Base-by-base conservation (phyloP, 331 rosid species). In the Pyrus hybrid region DNA sequence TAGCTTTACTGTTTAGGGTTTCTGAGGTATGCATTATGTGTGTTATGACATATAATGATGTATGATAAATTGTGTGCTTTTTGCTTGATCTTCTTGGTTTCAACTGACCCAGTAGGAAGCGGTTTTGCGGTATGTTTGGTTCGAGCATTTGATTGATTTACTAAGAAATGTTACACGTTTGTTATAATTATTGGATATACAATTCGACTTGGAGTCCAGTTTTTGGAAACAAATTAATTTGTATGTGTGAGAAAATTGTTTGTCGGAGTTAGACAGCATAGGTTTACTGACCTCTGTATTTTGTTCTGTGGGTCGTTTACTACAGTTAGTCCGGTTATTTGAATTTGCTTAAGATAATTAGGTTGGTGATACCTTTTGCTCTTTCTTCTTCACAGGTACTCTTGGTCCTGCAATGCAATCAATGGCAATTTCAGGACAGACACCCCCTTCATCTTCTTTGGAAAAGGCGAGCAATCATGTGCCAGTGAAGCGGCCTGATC, bases 401-500 rank as follows among this genome's bases (percentile, higher is more conserved):
- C 25, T 21, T 29, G 78, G 70, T 80, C 61, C 77, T 18, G 51
- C 77, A 67, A 5, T 77, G 75, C 78, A 73, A 75, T 41, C 13
- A 3, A 53, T 79, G 13, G 72, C 75, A 45, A 63, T 82, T 68
- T 56, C 77, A 0, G 30, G 66, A n/a, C 67, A 75, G 54, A 43
- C 23, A 13, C 49, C 71, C 26, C 2, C 43, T 9, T 47, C 81
- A 2, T 63, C 70, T 23, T 12, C 65, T 5, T 51, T 41, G 13
- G 79, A 80, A 21, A 77, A 5, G 29, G 47, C 66, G 47, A 81
- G 72, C 35, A 85, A 16, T 73, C 51, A 67, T 14, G 5, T 57
- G 3, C 97, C 97, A 1, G 63, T 86, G 54, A 84, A 12, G 29
- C 86, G 97, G 68, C 97, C 96, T 33, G 97, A 91, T 75, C 8